Base-by-base conservation (phyloP, 1,139 yeast species). In the Pichia sp. region DNA sequence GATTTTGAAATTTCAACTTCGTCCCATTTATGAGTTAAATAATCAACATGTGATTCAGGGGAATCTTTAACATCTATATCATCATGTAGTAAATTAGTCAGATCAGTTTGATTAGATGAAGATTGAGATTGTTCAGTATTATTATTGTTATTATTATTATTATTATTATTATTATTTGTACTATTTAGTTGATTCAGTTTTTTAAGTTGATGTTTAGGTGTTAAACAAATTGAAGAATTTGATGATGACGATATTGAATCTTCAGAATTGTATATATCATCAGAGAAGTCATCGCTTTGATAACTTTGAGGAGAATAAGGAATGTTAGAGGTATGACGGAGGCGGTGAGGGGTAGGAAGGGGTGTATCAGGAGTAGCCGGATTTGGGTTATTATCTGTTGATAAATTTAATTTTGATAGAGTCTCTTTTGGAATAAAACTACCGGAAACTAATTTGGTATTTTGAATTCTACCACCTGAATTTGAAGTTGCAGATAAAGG, bases 11-110 rank as follows among this genome's bases (percentile, higher is more conserved):
- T 88, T 67, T 93, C 99, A 6, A 83, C 74, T 59, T 91, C 98
- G 62, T 89, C 89, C 99, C 99, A 93, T 66, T 93, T 80, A 66
- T 93, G 96, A 6, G 96, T 87, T 45, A 93, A 75, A 68, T 93
- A 93, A 71, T 93, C 99, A 18, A 93, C 99, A 65, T 91, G 97
- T 50, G 84, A 79, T 47, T 86, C 80, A 7, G 98, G 97, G 63
- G 87, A 95, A 58, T 80, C 80, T 50, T 79, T 79, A 41, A 91
- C 76, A 62, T 87, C 95, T 31, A 83, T 80, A 69, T 93, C 99
- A 69, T 93, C 99, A 62, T 87, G 90, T 18, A 89, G 38, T 70
- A 64, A 56, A 51, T 46, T 60, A 3, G 52, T 47, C 14, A 56
- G 33, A 42, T 52, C 50, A 27, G 50, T 49, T 6, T 41, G 50